A percentile compares a stretch with the other conserved stretches of the same genome.
Conservation (phyloP, 257 asterid species). For the Solanum pimpinellifolium region DNA sequence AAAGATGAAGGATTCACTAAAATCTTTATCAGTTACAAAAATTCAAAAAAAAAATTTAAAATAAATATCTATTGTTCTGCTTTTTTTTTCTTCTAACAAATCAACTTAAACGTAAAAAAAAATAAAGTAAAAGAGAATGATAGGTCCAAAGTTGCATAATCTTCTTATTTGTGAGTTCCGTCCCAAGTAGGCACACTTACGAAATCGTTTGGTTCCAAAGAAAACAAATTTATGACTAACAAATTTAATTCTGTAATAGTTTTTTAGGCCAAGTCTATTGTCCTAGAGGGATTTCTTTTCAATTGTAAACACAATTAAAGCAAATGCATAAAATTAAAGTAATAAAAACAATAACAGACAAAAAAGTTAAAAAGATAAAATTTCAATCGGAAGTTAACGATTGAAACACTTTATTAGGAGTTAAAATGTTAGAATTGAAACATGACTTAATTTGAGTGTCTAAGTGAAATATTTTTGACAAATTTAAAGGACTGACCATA, state of each 20-base stretch:
- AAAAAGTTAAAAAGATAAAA: background rate
- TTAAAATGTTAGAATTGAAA: background rate
- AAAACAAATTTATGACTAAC: background rate
- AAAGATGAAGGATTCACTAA: no score
- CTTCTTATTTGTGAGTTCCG: background rate
- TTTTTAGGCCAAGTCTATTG: background rate
- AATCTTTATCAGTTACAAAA: no score
- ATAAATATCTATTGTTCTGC: background rate
- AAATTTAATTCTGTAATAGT: background rate
- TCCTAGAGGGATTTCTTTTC: background rate
- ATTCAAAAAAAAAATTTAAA: no score
- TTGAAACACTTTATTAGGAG: background rate
- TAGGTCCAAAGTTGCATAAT: background rate
- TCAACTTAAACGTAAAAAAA: no score
- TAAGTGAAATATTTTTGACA: background rate
- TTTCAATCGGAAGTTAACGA: background rate
- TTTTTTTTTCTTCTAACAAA: background rate
- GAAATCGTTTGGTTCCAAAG: background rate
- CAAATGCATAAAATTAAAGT: background rate
- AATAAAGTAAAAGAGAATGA: background rate
- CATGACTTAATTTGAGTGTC: background rate
- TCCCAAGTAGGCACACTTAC: background rate
- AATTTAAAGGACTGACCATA: background rate
- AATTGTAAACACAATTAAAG: background rate
- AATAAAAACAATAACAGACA: background rate